Base-by-base conservation (phyloP, 2,329 filamentous ascomycete species). In the Thyridium curvatum region DNA sequence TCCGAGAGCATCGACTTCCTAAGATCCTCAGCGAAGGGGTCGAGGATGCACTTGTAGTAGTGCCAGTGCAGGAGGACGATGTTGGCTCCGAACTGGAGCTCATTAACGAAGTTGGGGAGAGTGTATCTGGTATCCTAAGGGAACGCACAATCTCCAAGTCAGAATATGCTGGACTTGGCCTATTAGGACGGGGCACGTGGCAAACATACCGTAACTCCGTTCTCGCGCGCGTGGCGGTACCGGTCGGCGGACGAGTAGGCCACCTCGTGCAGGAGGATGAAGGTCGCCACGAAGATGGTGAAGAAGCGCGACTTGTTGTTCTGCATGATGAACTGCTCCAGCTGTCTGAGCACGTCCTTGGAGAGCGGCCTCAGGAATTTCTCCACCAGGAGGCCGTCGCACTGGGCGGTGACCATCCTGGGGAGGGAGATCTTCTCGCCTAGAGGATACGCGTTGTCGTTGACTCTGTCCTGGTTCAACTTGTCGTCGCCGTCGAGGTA, bases 51-150 rank as follows among this genome's bases (percentile, higher is more conserved):
- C 40, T 65, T 68, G 51, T 65, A 74, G 46, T 74, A 74, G 35
- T 71, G 67, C 72, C 72, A 75, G 38, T 72, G 58, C 10, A 56
- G 53, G 2, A 75, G 62, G 18, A 74, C 53, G 37, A 64, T 64
- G 36, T 66, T 70, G 18, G 64, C 68, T 4, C 68, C 60, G 12
- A 62, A 54, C 13, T 74, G 71, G 2, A 73, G 54, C 6, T 62
- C 52, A 29, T 65, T 58, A 13, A 72, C 63, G 39, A 67, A 69
- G 1, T 32, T 13, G 0, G 58, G 57, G 8, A 70, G 57, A 1
- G 66, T 55, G 39, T 67, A 66, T 10, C 54, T 55, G n/a, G 42
- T 41, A 59, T 64, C 10, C 4, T 32, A 28, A 10, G 16, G 12
- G 10, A 17, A 39, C 17, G 17, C 35, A 30, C 16, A 12, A 10